Conservation (phyloP, 2,329 filamentous ascomycete genomes). For the Ramularia collo-cygni region DNA sequence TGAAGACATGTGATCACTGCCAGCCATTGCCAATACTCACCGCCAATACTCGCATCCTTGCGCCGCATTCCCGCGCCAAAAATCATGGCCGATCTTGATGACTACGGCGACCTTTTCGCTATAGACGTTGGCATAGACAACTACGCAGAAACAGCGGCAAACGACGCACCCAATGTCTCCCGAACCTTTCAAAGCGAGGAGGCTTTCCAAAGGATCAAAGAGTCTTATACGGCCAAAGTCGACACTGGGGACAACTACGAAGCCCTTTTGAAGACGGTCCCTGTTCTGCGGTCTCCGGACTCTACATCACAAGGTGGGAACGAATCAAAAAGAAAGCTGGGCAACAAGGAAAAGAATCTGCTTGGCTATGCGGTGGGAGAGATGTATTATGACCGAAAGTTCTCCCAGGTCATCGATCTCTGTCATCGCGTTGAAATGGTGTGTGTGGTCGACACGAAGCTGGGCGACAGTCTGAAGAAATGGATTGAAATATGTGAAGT, state of each 20-base stretch:
- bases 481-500: slow-evolving; percentile 21
- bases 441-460: slow-evolving; percentile 21
- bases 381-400: slow-evolving; percentile 53
- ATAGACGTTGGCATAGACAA: slow-evolving; percentile 29
- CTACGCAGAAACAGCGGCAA: slow-evolving; percentile 27
- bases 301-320: neutral
- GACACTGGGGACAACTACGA: slow-evolving; percentile 23
- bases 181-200: slow-evolving; percentile 29
- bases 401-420: slow-evolving; percentile 37
- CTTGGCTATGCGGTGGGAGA: slow-evolving; percentile 51
- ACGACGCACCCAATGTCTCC: slow-evolving; percentile 17
- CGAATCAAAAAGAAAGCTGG: slow-evolving; percentile 11
- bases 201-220: slow-evolving; percentile 27
- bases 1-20: no score
- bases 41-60: no score
- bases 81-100: slow-evolving; percentile 9
- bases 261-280: slow-evolving; percentile 17
- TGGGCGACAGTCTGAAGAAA: slow-evolving; percentile 16
- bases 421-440: slow-evolving; percentile 18
- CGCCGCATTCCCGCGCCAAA: no score
- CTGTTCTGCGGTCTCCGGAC: slow-evolving; percentile 7
- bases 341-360: slow-evolving; percentile 26
- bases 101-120: slow-evolving; percentile 21
- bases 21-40: no score
- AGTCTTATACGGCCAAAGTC: slow-evolving; percentile 26